Evolutionary conservation across 192 early-diverging fungal species (phyloP).

Genomic region (Backusella mclennaniae): DNA sequence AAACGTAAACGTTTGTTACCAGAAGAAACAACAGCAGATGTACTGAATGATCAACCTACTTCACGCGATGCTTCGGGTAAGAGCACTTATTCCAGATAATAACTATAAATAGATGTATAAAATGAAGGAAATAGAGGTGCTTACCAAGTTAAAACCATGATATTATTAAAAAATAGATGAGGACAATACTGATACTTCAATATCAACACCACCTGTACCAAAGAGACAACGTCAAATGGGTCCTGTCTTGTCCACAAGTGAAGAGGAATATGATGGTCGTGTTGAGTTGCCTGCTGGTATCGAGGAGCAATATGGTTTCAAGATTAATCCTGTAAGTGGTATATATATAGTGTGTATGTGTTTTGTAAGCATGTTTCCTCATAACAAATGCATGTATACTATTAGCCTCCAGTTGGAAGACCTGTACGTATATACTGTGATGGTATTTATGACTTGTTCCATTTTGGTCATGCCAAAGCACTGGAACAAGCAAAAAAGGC

Average conservation of each 20-base stretch:
- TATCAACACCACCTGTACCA: neutral
- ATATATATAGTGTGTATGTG: neutral
- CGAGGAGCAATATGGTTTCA: slow-evolving; percentile 17
- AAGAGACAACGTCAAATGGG: slow-evolving; percentile 13
- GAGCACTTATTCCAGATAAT: neutral
- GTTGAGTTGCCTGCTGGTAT: slow-evolving; percentile 11
- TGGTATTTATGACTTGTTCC: slow-evolving; percentile 79
- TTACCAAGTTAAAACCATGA: neutral
- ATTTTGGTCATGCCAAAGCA: slow-evolving; percentile 75
- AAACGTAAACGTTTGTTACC: slow-evolving; percentile 3
- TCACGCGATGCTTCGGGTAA: slow-evolving; percentile 23
- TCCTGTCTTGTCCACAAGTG: slow-evolving; percentile 2
- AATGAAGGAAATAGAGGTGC: neutral
- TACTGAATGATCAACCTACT: slow-evolving; percentile 1
- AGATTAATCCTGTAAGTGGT: slow-evolving; percentile 15
- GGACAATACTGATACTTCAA: slow-evolving; percentile 9
- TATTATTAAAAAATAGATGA: slow-evolving; percentile 3
- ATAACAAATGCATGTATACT: neutral
- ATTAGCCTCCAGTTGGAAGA: slow-evolving; percentile 53
- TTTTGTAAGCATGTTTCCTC: neutral
- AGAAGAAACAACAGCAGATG: neutral
- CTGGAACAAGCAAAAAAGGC: slow-evolving; percentile 82
- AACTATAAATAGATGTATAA: neutral
- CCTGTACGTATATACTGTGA: slow-evolving; percentile 77
- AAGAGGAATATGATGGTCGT: slow-evolving; percentile 3